Percentiles rank a stretch among this genome's conserved stretches.
Conservation (phyloP, 2,329 filamentous ascomycete species). For the Apiospora sp. region DNA sequence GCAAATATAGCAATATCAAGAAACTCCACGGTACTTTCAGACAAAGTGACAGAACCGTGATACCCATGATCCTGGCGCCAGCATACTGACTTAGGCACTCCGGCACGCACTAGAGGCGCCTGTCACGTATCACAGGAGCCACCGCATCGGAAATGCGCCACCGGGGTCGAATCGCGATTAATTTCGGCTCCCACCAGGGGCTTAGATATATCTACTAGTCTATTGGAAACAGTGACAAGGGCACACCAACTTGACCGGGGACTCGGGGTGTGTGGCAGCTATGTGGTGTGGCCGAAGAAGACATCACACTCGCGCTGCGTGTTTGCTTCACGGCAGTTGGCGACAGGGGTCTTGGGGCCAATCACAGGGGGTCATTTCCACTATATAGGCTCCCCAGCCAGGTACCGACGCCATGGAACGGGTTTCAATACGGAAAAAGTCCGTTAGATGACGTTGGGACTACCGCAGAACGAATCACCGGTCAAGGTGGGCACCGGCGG, state of each 20-base stretch:
- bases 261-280: background rate
- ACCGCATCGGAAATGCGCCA: background rate
- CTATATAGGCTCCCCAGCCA: background rate
- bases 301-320: background rate
- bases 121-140: background rate
- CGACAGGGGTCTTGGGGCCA: background rate
- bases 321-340: background rate
- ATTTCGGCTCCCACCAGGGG: background rate
- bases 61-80: background rate
- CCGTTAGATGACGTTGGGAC: background rate
- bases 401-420: slow-evolving; percentile 2
- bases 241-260: background rate
- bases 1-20: background rate
- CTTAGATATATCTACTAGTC: background rate
- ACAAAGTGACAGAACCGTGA: background rate
- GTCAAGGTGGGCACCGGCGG: background rate
- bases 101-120: too few species aligned
- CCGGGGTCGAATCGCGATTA: background rate
- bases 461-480: background rate
- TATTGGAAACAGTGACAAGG: background rate
- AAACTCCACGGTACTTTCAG: background rate
- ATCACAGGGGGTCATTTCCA: background rate
- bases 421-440: background rate
- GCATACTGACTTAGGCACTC: too few species aligned
- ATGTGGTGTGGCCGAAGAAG: too few species aligned